Evolutionary conservation across 2,329 filamentous ascomycete genomes (phyloP), one percentile per base, ranked within the genome.

Genomic region (Beauveria brongniartii): DNA sequence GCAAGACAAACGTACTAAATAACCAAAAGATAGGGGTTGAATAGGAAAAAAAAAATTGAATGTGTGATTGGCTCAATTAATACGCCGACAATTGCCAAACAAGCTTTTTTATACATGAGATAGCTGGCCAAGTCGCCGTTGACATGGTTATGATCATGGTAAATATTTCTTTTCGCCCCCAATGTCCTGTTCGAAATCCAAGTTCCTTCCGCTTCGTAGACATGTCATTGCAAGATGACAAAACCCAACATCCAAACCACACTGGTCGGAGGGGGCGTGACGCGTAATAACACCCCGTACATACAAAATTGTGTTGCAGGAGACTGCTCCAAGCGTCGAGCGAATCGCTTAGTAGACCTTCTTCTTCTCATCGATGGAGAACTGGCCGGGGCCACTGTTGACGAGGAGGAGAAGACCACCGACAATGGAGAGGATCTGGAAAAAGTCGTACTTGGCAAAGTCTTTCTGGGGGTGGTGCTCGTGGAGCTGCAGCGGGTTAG

Each of bases 381-480:
- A 90, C 76, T 96, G 92, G 65, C 94, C 94, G 10, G 94, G 94
- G 64, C 94, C 94, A 85, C 94, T 97, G 85, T 99, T 99, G 78
- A 97, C 92, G 67, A 99, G 85, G 67, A 99, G 87, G 62, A 99
- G 83, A 62, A 99, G 90, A 75, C 94, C 94, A 66, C 94, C 94
- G 67, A 97, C 93, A 73, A 99, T 99, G 57, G 94, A 99, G 60
- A 99, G 83, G 69, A 97, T 97, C 82, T 99, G 94, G 87, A 99
- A 99, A 83, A 99, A 99, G 76, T 99, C 94, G 84, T 99, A 99
- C 80, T 99, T 99, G 82, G 94, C 94, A 73, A 99, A 99, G 77
- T 99, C 94, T 85, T 97, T 97, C 83, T 97, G 93, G 54, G 94
- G 94, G 81, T 99, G 94, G 80, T 96, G 90, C 68, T 93, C 89